These are phyloP conservation scores for Diaporthe amygdali DNA, from an alignment of 2,329 filamentous ascomycete species.

Conservation along the genomic window DNA sequence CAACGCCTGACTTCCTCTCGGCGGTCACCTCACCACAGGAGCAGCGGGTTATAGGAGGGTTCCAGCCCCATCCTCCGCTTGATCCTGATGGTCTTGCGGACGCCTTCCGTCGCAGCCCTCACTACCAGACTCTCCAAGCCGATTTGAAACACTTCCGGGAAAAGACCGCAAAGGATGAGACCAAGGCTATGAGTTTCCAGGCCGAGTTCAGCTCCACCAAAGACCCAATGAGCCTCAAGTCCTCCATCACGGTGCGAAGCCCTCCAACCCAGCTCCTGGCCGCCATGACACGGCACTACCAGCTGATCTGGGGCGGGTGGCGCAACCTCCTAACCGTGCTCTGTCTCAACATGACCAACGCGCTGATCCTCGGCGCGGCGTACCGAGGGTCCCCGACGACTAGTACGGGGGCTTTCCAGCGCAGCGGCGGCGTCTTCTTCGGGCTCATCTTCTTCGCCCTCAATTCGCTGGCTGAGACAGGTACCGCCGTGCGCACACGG, in stretches of 20 bases:
- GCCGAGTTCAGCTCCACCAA: neutral
- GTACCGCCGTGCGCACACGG: neutral
- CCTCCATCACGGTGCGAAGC: neutral
- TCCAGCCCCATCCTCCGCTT: neutral
- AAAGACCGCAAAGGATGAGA: neutral
- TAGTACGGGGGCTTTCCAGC: neutral
- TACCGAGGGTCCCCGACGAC: neutral
- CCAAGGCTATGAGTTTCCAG: neutral
- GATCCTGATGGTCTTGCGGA: neutral
- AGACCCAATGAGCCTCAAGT: neutral
- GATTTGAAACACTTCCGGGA: neutral
- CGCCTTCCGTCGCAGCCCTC: neutral
- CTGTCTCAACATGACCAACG: neutral
- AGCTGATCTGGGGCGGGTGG: neutral
- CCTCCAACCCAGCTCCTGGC: neutral
- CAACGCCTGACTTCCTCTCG: neutral
- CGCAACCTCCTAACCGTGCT: neutral
- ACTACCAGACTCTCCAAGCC: neutral
- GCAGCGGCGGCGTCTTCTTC: slow-evolving; percentile 2
- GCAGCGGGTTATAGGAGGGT: neutral
- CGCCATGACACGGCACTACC: neutral
- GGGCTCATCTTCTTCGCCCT: neutral
- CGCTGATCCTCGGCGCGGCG: neutral
- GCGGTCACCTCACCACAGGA: neutral
- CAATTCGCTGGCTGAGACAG: neutral